These are phyloP conservation scores for Polychytrium aggregatum DNA, from an alignment of 192 early-diverging fungal genomes.

Conservation along the genomic window DNA sequence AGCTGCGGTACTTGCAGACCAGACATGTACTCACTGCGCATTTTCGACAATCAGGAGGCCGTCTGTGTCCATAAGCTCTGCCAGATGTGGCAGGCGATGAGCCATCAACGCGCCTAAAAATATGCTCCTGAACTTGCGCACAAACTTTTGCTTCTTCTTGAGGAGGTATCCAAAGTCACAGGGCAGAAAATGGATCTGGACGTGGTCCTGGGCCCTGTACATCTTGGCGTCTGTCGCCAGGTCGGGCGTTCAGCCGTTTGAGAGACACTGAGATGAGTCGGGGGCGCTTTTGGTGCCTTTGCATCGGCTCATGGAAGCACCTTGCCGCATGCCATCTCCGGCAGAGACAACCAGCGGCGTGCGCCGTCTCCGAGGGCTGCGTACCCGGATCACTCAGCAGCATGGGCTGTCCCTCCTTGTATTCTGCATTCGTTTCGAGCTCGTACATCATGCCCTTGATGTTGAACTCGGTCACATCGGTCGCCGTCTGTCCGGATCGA, in stretches of 20 bases:
- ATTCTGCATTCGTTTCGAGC: not conserved
- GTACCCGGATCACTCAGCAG: not conserved
- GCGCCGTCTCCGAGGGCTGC: not conserved
- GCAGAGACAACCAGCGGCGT: not conserved
- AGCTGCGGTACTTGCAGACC: too few species aligned
- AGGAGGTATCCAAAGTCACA: constrained; percentile 3
- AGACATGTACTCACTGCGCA: too few species aligned
- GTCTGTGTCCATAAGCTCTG: too few species aligned
- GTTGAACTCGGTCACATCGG: constrained; percentile 18
- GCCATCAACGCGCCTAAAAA: too few species aligned
- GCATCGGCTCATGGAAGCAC: not conserved
- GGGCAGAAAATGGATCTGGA: constrained; percentile 12
- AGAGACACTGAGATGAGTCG: too few species aligned
- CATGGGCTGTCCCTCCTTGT: not conserved
- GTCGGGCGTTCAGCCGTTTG: too few species aligned
- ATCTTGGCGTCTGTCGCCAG: constrained; percentile 1
- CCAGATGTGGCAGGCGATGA: too few species aligned
- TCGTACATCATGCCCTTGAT: constrained; percentile 13
- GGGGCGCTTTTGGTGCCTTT: not conserved
- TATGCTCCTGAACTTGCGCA: constrained; percentile 16
- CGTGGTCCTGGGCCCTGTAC: not conserved
- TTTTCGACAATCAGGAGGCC: too few species aligned
- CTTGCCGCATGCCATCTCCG: not conserved
- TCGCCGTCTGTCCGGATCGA: constrained; percentile 2
- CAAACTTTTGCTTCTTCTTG: constrained; percentile 2